Base-by-base conservation (phyloP, 2,329 filamentous ascomycete genomes). In the Ascochyta lentis region DNA sequence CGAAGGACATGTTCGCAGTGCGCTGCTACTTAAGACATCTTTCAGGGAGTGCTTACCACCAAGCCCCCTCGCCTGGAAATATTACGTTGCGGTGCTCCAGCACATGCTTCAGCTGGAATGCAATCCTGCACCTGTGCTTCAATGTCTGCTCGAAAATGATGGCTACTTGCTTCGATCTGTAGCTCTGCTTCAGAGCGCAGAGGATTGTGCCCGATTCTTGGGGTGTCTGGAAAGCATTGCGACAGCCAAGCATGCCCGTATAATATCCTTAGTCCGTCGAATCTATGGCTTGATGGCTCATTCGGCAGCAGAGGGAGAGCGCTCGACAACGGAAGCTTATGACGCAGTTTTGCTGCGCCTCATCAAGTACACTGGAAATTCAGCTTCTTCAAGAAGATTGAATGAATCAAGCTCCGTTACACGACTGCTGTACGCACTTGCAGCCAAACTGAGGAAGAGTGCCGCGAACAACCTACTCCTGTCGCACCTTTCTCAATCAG, bases 291-390 rank as follows among this genome's bases (percentile, higher is more conserved):
- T 42, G 6, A 16, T 55, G 24, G 53, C 47, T 19, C 35, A 42
- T 12, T 42, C 23, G 23, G 53, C 41, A 16, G 23, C 24, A 24
- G 23, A 42, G 22, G 37, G 35, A 15, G 13, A 24, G 15, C 26
- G 41, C 13, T 55, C 53, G 19, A 42, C 37, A 3, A 46, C 46
- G 15, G 24, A 50, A 42, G 31, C 47, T 10, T 41, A 55, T n/a
- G 53, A 55, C 16, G 8, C 35, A n/a, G 19, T 55, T 3, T 15
- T 55, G 16, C 27, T 55, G 16, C 47, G 42, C 22, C 42, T 55
- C 6, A 41, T 50, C n/a, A n/a, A 50, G 15, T 19, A 15, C 12
- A 42, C 19, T 23, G 41, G 37, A 6, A 2, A 37, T 27, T 15
- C 15, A n/a, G 16, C 19, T 4, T 27, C 40, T 6, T n/a, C 24